Base-by-base conservation (phyloP, 192 early-diverging fungal genomes). In the Backusella tuberculispora region DNA sequence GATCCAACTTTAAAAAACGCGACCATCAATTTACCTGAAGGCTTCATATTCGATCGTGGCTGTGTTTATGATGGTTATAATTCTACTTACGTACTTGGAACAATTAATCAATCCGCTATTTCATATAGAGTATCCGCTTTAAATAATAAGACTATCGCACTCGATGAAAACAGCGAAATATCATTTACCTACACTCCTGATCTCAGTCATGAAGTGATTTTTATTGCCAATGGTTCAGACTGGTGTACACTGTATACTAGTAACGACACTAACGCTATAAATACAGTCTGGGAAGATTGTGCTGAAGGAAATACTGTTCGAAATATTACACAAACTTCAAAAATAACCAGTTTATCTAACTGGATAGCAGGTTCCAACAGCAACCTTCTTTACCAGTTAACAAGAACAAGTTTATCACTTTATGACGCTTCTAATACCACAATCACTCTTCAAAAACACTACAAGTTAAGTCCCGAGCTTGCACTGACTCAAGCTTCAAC, bases 221-320 rank as follows among this genome's bases (percentile, higher is more conserved):
- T 60, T 24, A 60, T 60, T 60, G 8, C 21, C 53, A 4, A 10
- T 60, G 21, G 13, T 60, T 10, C 53, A 26, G 53, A 24, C 10
- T 60, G 53, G 53, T 60, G 53, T 60, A 19, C 53, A 60, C 13
- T 60, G 26, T 60, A 60, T 60, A 10, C 21, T 26, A 60, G 53
- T 60, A 60, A 60, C 24, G 53, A 60, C 9, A 21, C 6, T 29
- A 4, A 3, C n/a, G 24, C 5, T 13, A 19, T 10, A 12, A 60
- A 60, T 60, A 10, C 24, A 60, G 21, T 60, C 10, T 60, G 53
- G 53, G 53, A 60, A 60, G 53, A 60, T 12, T 60, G 53, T 5
- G 26, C 4, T 60, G 21, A 60, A 60, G 26, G 21, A 8, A 12
- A 60, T 13, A 4, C 4, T 26, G 9, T 24, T 26, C 4, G 7